phyloP scores from a whole-genome alignment of 208 protist species.

The Leishmania gerbilli region DNA sequence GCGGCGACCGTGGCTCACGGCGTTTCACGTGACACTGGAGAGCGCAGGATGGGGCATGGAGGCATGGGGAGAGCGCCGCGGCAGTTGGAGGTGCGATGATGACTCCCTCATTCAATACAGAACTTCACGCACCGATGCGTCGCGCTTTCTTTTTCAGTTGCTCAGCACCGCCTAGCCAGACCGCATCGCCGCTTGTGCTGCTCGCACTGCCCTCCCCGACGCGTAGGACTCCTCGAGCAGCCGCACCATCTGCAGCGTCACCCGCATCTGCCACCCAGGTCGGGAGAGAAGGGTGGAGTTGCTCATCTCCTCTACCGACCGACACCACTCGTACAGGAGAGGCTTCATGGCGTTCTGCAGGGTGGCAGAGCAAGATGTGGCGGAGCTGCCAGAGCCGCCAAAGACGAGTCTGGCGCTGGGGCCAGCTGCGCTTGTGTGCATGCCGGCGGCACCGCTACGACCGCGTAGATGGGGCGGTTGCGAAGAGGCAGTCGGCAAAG shows the following conservation, averaged over 20 bases:
- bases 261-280: slow-evolving; percentile 8
- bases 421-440: background rate
- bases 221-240: slow-evolving; percentile 29
- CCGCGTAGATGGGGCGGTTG: background rate
- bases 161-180: background rate
- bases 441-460: background rate
- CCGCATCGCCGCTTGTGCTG: slow-evolving; percentile 7
- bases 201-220: slow-evolving; percentile 19
- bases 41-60: background rate
- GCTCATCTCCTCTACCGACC: slow-evolving; percentile 6
- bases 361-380: slow-evolving; percentile 11
- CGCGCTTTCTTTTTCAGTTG: background rate
- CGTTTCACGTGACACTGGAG: background rate
- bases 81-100: background rate
- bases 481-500: background rate
- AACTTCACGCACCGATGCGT: background rate
- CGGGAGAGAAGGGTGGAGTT: slow-evolving; percentile 4
- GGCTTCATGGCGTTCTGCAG: slow-evolving; percentile 29
- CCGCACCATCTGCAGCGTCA: slow-evolving; percentile 17
- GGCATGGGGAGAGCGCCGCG: background rate
- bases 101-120: background rate
- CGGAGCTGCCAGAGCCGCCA: background rate
- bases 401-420: background rate
- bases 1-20: background rate
- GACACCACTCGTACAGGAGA: slow-evolving; percentile 29